Conservation (phyloP, 176 grass and related monocot genomes). For the Elymus sibiricus region DNA sequence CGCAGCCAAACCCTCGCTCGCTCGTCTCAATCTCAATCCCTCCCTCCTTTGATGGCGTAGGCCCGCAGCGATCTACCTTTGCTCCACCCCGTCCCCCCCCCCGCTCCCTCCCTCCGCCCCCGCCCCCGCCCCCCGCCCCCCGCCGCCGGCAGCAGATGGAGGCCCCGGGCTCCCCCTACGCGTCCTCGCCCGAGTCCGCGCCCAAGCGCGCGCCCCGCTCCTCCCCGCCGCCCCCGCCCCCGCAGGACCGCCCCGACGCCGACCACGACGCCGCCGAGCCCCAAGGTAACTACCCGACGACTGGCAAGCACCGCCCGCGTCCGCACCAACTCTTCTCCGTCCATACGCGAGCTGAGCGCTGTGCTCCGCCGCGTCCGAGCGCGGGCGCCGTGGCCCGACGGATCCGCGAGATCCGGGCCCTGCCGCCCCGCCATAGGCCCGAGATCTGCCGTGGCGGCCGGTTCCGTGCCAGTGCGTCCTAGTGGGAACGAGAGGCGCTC, state of each 20-base stretch:
- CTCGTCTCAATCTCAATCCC: neutral
- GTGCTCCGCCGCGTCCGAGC: no score
- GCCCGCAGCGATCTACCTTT: conserved; percentile 28
- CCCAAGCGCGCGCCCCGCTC: conserved; percentile 61
- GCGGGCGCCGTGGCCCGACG: neutral
- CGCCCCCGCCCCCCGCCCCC: neutral
- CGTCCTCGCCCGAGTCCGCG: conserved; percentile 86
- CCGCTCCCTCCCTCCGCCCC: neutral
- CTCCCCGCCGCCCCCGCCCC: conserved; percentile 36
- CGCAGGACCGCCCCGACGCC: conserved; percentile 25
- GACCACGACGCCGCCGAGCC: conserved; percentile 1
- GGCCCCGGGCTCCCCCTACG: conserved; percentile 72
- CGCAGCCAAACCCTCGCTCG: neutral
- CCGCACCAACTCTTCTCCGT: no score
- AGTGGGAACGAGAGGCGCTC: neutral
- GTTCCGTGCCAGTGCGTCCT: no score
- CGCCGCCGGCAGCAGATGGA: conserved; percentile 52
- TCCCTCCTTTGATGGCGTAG: conserved; percentile 24
- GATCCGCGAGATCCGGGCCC: conserved; percentile 42
- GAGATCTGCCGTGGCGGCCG: conserved; percentile 8
- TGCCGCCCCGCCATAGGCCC: neutral
- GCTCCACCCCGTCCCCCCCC: neutral
- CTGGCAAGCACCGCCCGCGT: no score
- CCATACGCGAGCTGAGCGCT: no score
- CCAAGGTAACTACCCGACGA: conserved; percentile 1